Percentiles rank a stretch among this genome's conserved stretches.
Evolutionary conservation across 345 rosid genomes (phyloP).

Genomic region (Psidium friedrichsthalianum): DNA sequence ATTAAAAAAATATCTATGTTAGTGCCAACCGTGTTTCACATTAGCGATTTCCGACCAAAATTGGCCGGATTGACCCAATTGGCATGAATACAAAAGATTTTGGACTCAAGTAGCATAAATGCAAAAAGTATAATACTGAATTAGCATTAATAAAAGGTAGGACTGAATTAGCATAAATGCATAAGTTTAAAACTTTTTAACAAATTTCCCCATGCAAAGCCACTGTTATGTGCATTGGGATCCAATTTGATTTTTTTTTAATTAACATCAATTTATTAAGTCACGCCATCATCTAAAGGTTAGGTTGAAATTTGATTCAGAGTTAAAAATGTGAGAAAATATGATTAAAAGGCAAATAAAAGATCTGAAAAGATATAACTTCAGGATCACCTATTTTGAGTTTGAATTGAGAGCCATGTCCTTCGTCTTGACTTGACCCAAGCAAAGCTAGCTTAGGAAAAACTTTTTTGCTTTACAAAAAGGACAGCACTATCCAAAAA

Average conservation of each 20-base stretch:
- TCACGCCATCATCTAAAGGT: neutral
- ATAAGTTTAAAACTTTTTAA: too few species aligned
- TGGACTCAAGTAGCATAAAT: too few species aligned
- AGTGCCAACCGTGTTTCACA: too few species aligned
- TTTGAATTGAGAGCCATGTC: neutral
- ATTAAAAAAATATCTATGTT: too few species aligned
- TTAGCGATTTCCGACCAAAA: too few species aligned
- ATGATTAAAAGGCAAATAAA: neutral
- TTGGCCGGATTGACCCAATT: too few species aligned
- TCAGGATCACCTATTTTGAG: neutral
- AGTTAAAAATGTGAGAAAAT: too few species aligned
- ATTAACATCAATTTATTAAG: neutral
- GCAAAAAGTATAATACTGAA: too few species aligned
- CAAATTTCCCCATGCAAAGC: too few species aligned
- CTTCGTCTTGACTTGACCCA: neutral
- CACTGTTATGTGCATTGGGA: neutral
- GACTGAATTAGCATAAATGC: too few species aligned
- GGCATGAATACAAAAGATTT: too few species aligned
- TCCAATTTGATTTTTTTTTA: neutral
- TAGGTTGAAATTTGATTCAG: fast-evolving
- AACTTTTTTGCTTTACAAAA: neutral
- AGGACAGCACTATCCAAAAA: neutral
- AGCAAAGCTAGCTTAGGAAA: neutral
- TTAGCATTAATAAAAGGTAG: too few species aligned
- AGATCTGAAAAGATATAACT: neutral